Evolutionary conservation across 805 yeast genomes (phyloP).

Genomic region (Candida xyloterini): DNA sequence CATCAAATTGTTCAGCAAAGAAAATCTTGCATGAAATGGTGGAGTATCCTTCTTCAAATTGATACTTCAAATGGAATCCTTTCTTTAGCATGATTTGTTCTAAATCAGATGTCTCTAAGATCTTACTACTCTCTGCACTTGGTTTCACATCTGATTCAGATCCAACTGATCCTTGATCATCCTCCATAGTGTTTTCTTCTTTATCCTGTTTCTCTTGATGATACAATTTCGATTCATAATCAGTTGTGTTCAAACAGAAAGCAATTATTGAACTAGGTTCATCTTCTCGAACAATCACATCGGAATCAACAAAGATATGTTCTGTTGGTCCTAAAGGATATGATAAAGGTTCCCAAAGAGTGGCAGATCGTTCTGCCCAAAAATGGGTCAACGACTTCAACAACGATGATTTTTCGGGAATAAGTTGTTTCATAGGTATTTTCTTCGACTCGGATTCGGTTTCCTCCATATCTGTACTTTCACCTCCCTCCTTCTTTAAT

Average conservation of each 20-base stretch:
- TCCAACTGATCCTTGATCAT: slow-evolving; percentile 11
- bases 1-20: slow-evolving; percentile 95
- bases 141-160: slow-evolving; percentile 1
- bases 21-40: slow-evolving; percentile 88
- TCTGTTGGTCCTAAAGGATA: slow-evolving; percentile 80
- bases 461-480: neutral
- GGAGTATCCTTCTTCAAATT: slow-evolving; percentile 82
- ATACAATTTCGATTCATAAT: slow-evolving; percentile 52
- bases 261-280: slow-evolving; percentile 96
- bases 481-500: slow-evolving; percentile 5
- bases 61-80: slow-evolving; percentile 89
- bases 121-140: slow-evolving; percentile 8
- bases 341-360: slow-evolving; percentile 88
- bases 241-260: slow-evolving; percentile 82
- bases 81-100: slow-evolving; percentile 75
- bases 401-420: slow-evolving; percentile 69
- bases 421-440: slow-evolving; percentile 20
- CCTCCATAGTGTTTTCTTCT: slow-evolving; percentile 20
- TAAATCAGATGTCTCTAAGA: slow-evolving; percentile 33
- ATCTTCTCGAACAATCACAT: slow-evolving; percentile 90
- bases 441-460: slow-evolving; percentile 7
- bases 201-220: slow-evolving; percentile 33
- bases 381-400: slow-evolving; percentile 82
- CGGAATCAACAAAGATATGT: slow-evolving; percentile 90
- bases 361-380: slow-evolving; percentile 97